A percentile compares a stretch with the other conserved stretches of the same genome.
These are phyloP conservation scores for Miscanthus lutarioriparius DNA, from an alignment of 176 grass and related monocot species.

Conservation along the genomic window DNA sequence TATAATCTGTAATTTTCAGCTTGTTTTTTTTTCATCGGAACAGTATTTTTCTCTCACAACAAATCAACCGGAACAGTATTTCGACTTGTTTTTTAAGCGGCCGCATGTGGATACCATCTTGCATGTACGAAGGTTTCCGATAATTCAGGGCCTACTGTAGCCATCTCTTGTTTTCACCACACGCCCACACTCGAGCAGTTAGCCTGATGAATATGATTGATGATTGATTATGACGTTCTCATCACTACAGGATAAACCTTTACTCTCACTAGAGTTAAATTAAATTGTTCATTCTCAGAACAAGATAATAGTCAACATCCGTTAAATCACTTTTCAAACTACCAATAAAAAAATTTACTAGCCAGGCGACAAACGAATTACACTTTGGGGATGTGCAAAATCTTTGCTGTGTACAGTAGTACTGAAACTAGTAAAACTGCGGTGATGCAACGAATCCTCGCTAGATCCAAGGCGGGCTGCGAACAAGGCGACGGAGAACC, in stretches of 20 bases:
- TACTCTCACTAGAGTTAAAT: background rate
- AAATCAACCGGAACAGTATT: no score
- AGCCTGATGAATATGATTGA: background rate
- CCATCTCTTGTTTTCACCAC: background rate
- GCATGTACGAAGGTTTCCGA: background rate
- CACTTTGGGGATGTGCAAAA: no score
- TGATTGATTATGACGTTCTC: background rate
- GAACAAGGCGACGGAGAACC: background rate
- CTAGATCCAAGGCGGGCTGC: conserved; percentile 6
- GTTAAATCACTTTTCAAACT: background rate
- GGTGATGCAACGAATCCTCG: background rate
- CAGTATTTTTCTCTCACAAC: no score
- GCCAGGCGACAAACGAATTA: background rate
- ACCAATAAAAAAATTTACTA: background rate
- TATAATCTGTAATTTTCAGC: no score
- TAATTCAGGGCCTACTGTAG: background rate
- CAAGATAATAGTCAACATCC: background rate
- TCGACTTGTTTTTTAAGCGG: no score
- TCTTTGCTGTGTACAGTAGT: no score
- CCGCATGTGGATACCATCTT: no score
- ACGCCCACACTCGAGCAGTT: background rate
- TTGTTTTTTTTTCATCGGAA: no score
- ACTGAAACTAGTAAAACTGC: no score
- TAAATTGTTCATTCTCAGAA: background rate
- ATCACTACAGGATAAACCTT: background rate